Evolutionary conservation across 2,329 filamentous ascomycete genomes (phyloP), one percentile per base, ranked within the genome.

Genomic region (Colletotrichum viniferum): DNA sequence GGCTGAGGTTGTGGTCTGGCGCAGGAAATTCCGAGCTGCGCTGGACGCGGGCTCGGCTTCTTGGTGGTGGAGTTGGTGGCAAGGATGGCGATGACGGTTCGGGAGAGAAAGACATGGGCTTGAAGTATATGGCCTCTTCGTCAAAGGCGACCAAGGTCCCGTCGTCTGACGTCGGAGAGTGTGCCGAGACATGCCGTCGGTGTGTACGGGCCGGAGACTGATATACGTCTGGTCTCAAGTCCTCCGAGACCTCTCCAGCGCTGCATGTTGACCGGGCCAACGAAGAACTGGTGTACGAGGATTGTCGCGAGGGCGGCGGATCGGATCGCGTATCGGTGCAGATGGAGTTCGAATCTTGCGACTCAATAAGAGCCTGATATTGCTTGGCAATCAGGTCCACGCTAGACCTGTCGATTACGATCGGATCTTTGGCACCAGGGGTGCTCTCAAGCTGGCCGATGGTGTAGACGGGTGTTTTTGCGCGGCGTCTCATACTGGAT

Each of bases 381-480:
- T 90, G 87, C 58, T 89, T 87, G 26, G 88, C 89, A 38, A 90
- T 87, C 52, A 84, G 81, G 69, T 90, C 88, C 38, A 87, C 85
- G 77, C 85, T 88, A 2, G 84, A 83, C 1, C 82, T 84, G 77
- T 85, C 84, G 38, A 81, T 81, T 5, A 80, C 75, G 4, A 77
- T 76, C 12, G 77, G 78, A 5, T 78, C 76, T 9, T 80, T 78
- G 60, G 76, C 73, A 28, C 79, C 77, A 16, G 78, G 73, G 8
- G 81, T 78, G 56, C 76, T 81, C 74, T 90, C 89, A 3, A 89
- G 82, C 78, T 90, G 88, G 16, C 88, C 88, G 72, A 90, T 87
- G 12, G 83, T 82, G 56, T 84, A 84, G 26, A 90, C 87, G 0
- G 88, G 89, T 3, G 88, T 90, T 80, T 90, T 90, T 52, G 88